phyloP scores from a whole-genome alignment of 83 land plant genomes.

The Picea mariana region DNA sequence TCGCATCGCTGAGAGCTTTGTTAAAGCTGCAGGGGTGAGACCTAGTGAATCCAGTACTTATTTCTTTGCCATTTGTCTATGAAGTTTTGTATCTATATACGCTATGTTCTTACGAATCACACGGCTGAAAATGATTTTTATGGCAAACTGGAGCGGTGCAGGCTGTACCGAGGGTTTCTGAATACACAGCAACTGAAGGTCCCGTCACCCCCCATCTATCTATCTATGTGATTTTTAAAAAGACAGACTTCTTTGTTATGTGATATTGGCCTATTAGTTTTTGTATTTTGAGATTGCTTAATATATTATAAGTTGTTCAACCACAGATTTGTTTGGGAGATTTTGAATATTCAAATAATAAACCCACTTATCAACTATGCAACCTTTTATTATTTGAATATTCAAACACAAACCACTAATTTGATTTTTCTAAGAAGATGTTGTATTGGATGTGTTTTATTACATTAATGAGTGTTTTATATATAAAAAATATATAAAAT shows the following conservation, averaged over 20 bases:
- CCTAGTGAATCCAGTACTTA: neutral
- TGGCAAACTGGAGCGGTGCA: constrained; percentile 63
- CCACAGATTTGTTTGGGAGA: too few species aligned
- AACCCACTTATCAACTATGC: too few species aligned
- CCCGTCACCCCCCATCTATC: neutral
- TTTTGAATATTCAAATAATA: too few species aligned
- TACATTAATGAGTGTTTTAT: too few species aligned
- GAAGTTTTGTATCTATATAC: neutral
- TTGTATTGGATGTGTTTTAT: too few species aligned
- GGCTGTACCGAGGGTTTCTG: constrained; percentile 61
- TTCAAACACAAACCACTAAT: too few species aligned
- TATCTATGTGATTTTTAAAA: neutral
- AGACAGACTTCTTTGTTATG: neutral
- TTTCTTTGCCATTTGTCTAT: neutral
- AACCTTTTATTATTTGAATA: too few species aligned
- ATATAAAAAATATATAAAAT: too few species aligned
- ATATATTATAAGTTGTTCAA: neutral
- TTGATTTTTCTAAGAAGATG: too few species aligned
- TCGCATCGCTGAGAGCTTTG: constrained; percentile 60
- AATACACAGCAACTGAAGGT: constrained; percentile 51
- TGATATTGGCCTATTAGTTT: neutral
- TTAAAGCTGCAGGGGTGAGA: constrained; percentile 64
- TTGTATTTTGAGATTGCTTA: neutral
- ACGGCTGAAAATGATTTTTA: neutral
- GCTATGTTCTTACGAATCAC: neutral